Evolutionary conservation across 345 rosid species (phyloP).

Genomic region (Citrus hindsii): DNA sequence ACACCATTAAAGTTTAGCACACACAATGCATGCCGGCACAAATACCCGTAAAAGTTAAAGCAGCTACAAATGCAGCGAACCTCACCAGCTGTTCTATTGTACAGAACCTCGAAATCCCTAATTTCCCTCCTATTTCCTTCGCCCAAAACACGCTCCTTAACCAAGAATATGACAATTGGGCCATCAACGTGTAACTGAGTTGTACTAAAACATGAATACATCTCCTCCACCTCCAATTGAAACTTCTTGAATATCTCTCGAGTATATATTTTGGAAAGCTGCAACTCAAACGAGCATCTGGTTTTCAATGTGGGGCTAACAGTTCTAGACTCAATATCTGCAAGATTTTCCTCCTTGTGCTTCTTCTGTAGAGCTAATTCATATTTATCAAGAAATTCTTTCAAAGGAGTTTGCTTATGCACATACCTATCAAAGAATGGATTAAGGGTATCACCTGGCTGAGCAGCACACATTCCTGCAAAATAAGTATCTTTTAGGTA

Average conservation of each 20-base stretch:
- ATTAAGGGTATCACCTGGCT: slow-evolving; percentile 44
- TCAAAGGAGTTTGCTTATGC: slow-evolving; percentile 77
- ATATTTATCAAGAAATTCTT: slow-evolving; percentile 85
- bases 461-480: slow-evolving; percentile 56
- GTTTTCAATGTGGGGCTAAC: slow-evolving; percentile 52
- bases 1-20: slow-evolving; percentile 73
- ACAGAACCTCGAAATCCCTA: slow-evolving; percentile 67
- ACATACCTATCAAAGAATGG: slow-evolving; percentile 65
- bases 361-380: slow-evolving; percentile 71
- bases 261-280: slow-evolving; percentile 69
- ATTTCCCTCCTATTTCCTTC: slow-evolving; percentile 60
- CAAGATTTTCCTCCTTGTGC: slow-evolving; percentile 64
- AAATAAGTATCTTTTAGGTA: slow-evolving; percentile 69
- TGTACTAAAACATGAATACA: slow-evolving; percentile 81
- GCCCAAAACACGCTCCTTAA: slow-evolving; percentile 60
- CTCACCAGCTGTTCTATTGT: slow-evolving; percentile 69
- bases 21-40: slow-evolving; percentile 81
- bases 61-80: slow-evolving; percentile 85
- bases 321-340: slow-evolving; percentile 57
- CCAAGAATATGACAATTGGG: slow-evolving; percentile 58
- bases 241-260: slow-evolving; percentile 65
- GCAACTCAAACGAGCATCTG: slow-evolving; percentile 72
- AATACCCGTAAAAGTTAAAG: slow-evolving; percentile 76
- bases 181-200: slow-evolving; percentile 68
- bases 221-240: slow-evolving; percentile 82